Conservation (phyloP, 2,329 filamentous ascomycete genomes). For the Aspergillus niger region DNA sequence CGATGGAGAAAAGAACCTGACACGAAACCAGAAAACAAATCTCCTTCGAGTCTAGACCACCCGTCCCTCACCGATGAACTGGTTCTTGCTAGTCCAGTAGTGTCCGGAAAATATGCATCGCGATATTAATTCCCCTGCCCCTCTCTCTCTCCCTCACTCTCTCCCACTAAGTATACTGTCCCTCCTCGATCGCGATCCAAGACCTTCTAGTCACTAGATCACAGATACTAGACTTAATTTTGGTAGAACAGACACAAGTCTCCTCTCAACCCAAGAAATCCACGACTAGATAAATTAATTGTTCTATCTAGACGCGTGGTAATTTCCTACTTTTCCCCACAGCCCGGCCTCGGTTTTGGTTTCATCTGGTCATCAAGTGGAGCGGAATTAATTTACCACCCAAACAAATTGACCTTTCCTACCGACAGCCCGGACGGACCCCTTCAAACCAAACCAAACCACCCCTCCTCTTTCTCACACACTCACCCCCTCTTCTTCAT, state of each 20-base stretch:
- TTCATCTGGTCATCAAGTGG: constrained; percentile 17
- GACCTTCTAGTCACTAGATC: neutral
- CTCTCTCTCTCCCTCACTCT: too few relatives aligned
- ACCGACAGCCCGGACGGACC: too few relatives aligned
- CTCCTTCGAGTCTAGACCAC: neutral
- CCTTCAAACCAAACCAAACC: neutral
- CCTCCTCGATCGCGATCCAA: neutral
- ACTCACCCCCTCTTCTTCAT: neutral
- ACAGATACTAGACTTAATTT: too few relatives aligned
- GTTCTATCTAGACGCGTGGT: neutral
- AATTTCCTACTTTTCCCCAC: constrained; percentile 16
- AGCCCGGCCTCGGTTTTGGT: constrained; percentile 14
- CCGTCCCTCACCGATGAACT: neutral
- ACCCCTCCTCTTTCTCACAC: neutral
- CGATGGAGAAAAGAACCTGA: neutral
- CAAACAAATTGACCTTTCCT: neutral
- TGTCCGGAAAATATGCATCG: neutral
- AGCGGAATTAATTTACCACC: constrained; percentile 10
- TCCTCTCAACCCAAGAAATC: too few relatives aligned
- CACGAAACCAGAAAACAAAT: neutral
- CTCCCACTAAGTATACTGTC: neutral
- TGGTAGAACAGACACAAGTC: too few relatives aligned
- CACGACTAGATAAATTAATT: neutral
- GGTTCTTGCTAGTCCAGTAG: neutral
- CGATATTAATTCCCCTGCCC: neutral